Evolutionary conservation across 306 rosid species (phyloP), one percentile per base, ranked within the genome.

Genomic region (Prunus mira): DNA sequence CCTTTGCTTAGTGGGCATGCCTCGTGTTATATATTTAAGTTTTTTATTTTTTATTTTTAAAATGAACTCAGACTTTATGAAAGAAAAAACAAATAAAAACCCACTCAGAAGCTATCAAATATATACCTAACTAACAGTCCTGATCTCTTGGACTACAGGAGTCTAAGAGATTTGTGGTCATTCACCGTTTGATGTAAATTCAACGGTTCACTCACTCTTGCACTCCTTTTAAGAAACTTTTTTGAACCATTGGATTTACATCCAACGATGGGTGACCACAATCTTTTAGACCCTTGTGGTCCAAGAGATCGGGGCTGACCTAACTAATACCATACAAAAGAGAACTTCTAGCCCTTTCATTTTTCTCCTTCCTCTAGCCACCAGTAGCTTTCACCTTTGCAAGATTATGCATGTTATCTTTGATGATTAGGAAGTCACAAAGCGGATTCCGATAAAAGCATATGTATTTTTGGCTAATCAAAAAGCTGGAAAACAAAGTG

Each of bases 371-470:
- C 56, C 6, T 45, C 43, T 34, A 34, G 8, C 43, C 43, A 0
- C 43, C 43, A 34, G 60, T 49, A 27, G 45, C 74, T 70, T 70
- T 70, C 28, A 11, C 47, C 65, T 71, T 71, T 71, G 32, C 20
- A 24, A 34, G 64, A 71, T 71, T 71, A 71, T 71, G 47, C 27
- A 51, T 3, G 45, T n/a, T 17, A 54, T 14, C 19, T 19, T 55
- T 34, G 51, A 55, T 71, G 65, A 71, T n/a, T 55, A 54, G 65
- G 65, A 71, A 55, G 65, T 12, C 75, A 34, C 51, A 34, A 7
- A 12, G 18, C 12, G 58, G 41, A 47, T 25, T 1, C 43, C 14
- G 46, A 30, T 24, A 28, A 71, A 55, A n/a, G 51, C 65, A 55
- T 68, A 9, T 57, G 30, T 32, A 6, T 19, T 18, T 54, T 52